phyloP scores from a whole-genome alignment of 1,284 basidiomycete species.

The Apiotrichum gracile region DNA sequence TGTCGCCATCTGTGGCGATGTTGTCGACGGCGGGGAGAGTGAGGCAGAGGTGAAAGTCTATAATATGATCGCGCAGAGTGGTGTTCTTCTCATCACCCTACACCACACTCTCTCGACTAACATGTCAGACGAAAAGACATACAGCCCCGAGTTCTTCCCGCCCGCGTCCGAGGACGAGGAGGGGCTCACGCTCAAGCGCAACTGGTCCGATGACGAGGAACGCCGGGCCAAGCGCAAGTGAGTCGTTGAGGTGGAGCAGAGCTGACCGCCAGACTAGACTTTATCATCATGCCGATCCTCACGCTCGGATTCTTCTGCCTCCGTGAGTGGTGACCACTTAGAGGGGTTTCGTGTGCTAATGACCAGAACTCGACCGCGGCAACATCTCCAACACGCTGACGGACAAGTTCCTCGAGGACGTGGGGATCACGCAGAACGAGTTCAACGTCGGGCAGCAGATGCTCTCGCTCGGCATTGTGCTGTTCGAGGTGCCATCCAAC shows the following conservation, averaged over 20 bases:
- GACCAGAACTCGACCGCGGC: constrained; percentile 18
- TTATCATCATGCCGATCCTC: constrained; percentile 30
- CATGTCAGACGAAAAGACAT: not conserved
- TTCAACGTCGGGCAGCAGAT: constrained; percentile 36
- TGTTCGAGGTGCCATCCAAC: constrained; percentile 32
- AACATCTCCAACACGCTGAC: constrained; percentile 30
- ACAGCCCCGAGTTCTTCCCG: not conserved
- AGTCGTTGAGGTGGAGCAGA: constrained; percentile 3
- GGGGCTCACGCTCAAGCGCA: constrained; percentile 3
- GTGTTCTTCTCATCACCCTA: not conserved
- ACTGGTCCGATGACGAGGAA: constrained; percentile 14
- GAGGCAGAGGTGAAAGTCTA: no score
- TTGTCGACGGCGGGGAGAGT: not conserved
- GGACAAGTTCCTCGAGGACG: constrained; percentile 27
- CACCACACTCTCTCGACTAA: not conserved
- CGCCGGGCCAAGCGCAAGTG: constrained; percentile 24
- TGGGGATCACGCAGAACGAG: constrained; percentile 31
- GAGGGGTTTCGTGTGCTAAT: not conserved
- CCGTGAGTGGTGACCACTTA: constrained; percentile 7
- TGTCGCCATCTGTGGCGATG: not conserved
- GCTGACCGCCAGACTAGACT: constrained; percentile 20
- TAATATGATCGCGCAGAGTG: no score
- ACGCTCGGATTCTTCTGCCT: constrained; percentile 34
- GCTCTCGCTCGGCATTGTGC: constrained; percentile 34
- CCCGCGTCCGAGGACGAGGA: not conserved